Base-by-base conservation (phyloP, 352 stramenopile genomes). In the Phytophthora melonis region DNA sequence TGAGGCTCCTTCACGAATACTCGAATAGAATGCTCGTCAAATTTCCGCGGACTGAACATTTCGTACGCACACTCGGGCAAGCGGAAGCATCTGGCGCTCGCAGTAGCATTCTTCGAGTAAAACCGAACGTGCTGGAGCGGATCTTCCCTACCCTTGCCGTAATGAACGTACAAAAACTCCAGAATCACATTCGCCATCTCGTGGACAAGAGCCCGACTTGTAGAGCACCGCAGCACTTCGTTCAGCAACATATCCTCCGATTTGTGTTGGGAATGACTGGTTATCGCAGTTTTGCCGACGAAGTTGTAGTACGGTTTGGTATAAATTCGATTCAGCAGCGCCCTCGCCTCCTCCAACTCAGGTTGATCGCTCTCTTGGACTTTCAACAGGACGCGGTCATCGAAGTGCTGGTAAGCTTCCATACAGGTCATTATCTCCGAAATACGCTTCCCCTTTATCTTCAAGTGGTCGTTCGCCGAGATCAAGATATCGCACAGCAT, bases 401-500 rank as follows among this genome's bases (percentile, higher is more conserved):
- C 90, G 27, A 98, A 74, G 36, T 96, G 80, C 70, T 92, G 86
- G 63, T 96, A 97, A 0, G 87, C 89, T 3, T 91, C 81, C 76
- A 93, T 88, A 7, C 68, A 77, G 13, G 72, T 45, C 34, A 91
- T 81, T 8, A 92, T 83, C n/a, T 93, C 84, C 0, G 84, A 93
- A 6, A 98, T 86, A 4, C 79, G 83, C 41, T 70, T 73, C 52
- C 78, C 78, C 63, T 92, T 93, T 63, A 93, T 89, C 11, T 59
- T 81, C 14, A 91, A 19, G 56, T 90, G 72, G 9, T 88, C 76
- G 52, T 96, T 84, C 10, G 92, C 86, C 41, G 86, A 79, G 9
- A 94, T 70, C 30, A 98, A 62, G 6, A 89, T 70, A 64, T 98
- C 91, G 58, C 84, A 89, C 21, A 98, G 78, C 92, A 97, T 98